These are phyloP conservation scores for Nakazawaea anatomiae DNA, from an alignment of 805 yeast species.

Conservation along the genomic window DNA sequence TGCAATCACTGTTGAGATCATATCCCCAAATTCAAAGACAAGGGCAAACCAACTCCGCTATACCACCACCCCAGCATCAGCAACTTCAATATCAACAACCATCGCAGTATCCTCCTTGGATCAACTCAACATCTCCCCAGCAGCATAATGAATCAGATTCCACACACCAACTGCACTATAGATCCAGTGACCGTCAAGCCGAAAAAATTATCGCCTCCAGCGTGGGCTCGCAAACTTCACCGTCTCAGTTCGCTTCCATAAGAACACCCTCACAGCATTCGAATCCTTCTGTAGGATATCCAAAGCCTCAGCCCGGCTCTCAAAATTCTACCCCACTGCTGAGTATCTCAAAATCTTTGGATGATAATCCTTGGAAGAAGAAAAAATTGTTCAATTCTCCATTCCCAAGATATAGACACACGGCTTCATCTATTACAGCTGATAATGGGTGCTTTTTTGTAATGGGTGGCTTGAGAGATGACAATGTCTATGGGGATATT, in stretches of 20 bases:
- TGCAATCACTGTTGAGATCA: not conserved
- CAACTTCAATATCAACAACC: not conserved
- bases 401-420: slow-evolving; percentile 92
- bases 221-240: not conserved
- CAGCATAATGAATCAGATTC: not conserved
- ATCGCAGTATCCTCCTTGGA: not conserved
- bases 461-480: slow-evolving; percentile 94
- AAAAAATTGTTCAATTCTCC: slow-evolving; percentile 69
- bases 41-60: not conserved
- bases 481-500: slow-evolving; percentile 89
- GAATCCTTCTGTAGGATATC: not conserved
- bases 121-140: not conserved
- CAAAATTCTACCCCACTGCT: not conserved
- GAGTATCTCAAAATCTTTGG: not conserved
- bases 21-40: not conserved
- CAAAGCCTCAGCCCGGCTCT: not conserved
- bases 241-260: not conserved
- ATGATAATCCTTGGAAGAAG: slow-evolving; percentile 53
- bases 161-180: not conserved
- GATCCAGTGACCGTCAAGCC: not conserved
- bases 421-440: slow-evolving; percentile 69
- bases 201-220: not conserved
- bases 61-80: not conserved
- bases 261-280: not conserved
- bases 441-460: slow-evolving; percentile 78